Conservation (phyloP, 23 red algal genomes). For the Gracilaria gracilis region DNA sequence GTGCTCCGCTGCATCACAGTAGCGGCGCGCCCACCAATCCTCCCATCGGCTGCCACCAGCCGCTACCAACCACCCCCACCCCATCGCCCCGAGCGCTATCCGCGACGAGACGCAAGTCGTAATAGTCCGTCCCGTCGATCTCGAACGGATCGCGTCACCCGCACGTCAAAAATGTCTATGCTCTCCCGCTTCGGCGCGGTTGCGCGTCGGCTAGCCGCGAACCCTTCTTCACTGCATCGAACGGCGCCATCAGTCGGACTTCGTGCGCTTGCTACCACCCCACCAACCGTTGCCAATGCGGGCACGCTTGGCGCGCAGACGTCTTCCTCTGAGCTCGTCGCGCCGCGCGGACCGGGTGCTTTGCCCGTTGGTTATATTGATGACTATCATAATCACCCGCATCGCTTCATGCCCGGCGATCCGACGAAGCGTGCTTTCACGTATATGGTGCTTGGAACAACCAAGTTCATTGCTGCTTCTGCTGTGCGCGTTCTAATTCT, state of each 20-base stretch:
- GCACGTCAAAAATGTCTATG: conserved; percentile 45
- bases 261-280: conserved; percentile 55
- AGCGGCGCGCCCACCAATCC: neutral
- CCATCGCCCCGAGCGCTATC: neutral
- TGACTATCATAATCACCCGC: conserved; percentile 90
- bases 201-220: conserved; percentile 52
- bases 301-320: conserved; percentile 60
- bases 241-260: conserved; percentile 21
- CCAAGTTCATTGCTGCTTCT: conserved; percentile 94
- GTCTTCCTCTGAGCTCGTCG: conserved; percentile 49
- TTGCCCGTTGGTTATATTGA: conserved; percentile 91
- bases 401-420: conserved; percentile 88
- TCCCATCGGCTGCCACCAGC: neutral
- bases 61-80: neutral
- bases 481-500: conserved; percentile 88
- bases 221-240: conserved; percentile 10
- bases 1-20: neutral
- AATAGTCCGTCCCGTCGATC: conserved; percentile 11
- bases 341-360: conserved; percentile 65
- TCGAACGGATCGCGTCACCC: conserved; percentile 3
- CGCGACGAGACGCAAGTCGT: neutral
- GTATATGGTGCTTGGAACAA: conserved; percentile 92
- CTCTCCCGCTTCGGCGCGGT: conserved; percentile 48
- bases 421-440: conserved; percentile 95
- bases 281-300: conserved; percentile 68